Conservation (phyloP, 176 grass and related monocot species). For the Oryza australiensis region DNA sequence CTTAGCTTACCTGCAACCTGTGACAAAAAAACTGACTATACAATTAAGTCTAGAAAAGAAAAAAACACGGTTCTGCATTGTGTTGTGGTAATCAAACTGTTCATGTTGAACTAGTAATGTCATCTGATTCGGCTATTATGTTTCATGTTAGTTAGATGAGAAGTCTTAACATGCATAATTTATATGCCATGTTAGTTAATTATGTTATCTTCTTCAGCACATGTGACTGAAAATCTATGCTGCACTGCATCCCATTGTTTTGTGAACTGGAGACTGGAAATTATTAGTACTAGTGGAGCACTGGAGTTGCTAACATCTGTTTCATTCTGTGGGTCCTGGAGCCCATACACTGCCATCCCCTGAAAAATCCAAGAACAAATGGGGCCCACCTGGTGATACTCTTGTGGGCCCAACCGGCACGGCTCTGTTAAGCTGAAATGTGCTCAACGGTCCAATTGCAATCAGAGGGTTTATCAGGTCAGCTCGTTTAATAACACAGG, state of each 20-base stretch:
- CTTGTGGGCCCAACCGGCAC: neutral
- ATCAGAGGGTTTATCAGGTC: slow-evolving; percentile 6
- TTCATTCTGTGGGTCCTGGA: slow-evolving; percentile 2
- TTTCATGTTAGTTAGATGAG: neutral
- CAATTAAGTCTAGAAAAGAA: neutral
- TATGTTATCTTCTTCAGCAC: neutral
- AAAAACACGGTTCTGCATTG: neutral
- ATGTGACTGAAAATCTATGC: slow-evolving; percentile 10
- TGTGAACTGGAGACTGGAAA: neutral
- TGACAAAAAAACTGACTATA: neutral
- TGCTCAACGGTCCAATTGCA: slow-evolving; percentile 4
- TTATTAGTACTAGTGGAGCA: neutral
- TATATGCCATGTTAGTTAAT: neutral
- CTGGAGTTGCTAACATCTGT: neutral
- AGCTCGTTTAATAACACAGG: neutral
- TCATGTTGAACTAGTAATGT: neutral
- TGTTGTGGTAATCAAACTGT: neutral
- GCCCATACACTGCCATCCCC: neutral
- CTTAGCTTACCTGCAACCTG: neutral
- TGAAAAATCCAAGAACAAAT: neutral
- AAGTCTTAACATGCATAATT: neutral
- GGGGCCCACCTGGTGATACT: neutral
- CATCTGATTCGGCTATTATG: neutral
- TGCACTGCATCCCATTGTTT: neutral
- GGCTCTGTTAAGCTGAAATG: neutral